A percentile compares a stretch with the other conserved stretches of the same genome.
Evolutionary conservation across 2,329 filamentous ascomycete species (phyloP).

Genomic region (Fusarium keratoplasticum): DNA sequence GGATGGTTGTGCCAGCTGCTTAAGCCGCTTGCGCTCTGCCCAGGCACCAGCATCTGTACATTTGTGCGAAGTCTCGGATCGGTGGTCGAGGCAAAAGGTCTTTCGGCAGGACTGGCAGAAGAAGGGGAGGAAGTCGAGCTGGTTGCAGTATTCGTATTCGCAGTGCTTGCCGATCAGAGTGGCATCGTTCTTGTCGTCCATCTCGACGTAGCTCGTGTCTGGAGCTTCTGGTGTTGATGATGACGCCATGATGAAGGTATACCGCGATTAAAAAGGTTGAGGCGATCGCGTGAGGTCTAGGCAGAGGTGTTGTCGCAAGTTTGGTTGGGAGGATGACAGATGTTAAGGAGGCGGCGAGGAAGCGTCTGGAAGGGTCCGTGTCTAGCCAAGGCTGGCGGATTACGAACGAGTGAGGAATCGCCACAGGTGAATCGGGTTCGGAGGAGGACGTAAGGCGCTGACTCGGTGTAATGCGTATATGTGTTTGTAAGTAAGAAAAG

Average conservation of each 20-base stretch:
- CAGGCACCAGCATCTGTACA: conserved; percentile 71
- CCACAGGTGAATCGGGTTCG: conserved; percentile 5
- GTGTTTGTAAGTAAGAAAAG: background rate
- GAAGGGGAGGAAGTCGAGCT: conserved; percentile 96
- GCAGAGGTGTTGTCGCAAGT: conserved; percentile 47
- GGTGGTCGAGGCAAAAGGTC: conserved; percentile 94
- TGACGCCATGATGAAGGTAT: conserved; percentile 62
- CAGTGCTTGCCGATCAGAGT: conserved; percentile 91
- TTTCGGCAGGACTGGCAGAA: conserved; percentile 87
- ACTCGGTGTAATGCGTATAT: background rate
- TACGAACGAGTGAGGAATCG: conserved; percentile 15
- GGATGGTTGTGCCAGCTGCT: conserved; percentile 64
- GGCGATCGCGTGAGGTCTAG: conserved; percentile 26
- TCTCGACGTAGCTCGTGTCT: conserved; percentile 74
- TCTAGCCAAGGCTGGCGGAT: conserved; percentile 43
- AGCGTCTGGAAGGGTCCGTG: conserved; percentile 50
- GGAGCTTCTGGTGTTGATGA: conserved; percentile 56
- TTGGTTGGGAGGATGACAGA: conserved; percentile 32
- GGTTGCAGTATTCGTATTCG: conserved; percentile 90
- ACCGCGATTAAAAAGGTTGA: conserved; percentile 21
- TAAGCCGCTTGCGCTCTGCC: conserved; percentile 67
- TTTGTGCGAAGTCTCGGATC: conserved; percentile 84
- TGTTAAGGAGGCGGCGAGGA: conserved; percentile 44
- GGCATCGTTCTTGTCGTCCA: conserved; percentile 79
- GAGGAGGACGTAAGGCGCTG: background rate